Conservation (phyloP, 805 yeast genomes). For the Candida lessepsii region DNA sequence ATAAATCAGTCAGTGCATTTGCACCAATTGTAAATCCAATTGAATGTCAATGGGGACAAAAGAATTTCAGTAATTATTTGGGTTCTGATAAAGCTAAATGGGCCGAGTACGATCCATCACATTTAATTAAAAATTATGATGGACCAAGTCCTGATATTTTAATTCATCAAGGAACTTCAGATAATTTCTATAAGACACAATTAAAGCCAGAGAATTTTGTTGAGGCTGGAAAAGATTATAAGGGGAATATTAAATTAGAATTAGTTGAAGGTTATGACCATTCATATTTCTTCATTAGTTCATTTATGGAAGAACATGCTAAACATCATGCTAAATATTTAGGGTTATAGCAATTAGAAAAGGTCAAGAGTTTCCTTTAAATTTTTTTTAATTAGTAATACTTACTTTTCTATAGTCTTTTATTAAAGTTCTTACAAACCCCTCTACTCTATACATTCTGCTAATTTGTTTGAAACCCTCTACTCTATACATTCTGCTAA, state of each 20-base stretch:
- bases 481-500: too few species aligned
- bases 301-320: conserved; percentile 81
- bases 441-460: too few species aligned
- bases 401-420: too few species aligned
- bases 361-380: not conserved
- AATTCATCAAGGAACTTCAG: conserved; percentile 80
- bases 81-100: conserved; percentile 63
- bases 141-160: conserved; percentile 60
- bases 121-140: conserved; percentile 56
- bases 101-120: conserved; percentile 82
- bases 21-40: conserved; percentile 86
- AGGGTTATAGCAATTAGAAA: conserved; percentile 20
- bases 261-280: conserved; percentile 87
- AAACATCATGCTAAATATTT: conserved; percentile 77
- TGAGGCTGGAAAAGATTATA: conserved; percentile 57
- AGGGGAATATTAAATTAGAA: conserved; percentile 57
- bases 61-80: conserved; percentile 76
- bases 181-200: conserved; percentile 70
- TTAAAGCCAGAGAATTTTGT: conserved; percentile 73
- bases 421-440: too few species aligned
- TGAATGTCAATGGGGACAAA: conserved; percentile 82
- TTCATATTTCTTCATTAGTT: conserved; percentile 79
- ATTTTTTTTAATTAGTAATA: too few species aligned
- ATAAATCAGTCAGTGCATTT: conserved; percentile 82
- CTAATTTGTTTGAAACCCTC: too few species aligned